Evolutionary conservation across 2,329 filamentous ascomycete species (phyloP).

Genomic region (Pseudocercospora cruenta): DNA sequence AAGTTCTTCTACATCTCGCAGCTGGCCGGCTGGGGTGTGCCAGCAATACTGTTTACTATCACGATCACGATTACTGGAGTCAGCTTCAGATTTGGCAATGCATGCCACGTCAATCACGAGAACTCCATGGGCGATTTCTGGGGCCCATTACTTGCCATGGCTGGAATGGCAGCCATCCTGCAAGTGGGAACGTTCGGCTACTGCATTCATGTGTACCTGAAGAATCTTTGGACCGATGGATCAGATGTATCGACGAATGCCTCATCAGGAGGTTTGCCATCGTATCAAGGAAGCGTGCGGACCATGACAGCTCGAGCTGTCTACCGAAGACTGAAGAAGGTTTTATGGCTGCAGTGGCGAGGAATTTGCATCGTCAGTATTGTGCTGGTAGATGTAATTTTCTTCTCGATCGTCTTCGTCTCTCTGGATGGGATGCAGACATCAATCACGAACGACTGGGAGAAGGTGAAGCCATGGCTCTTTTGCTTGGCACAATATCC

Average conservation of each 20-base stretch:
- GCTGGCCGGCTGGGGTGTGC: constrained; percentile 80
- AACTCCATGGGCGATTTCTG: constrained; percentile 84
- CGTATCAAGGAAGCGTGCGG: constrained; percentile 73
- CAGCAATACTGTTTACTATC: constrained; percentile 72
- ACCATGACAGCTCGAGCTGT: constrained; percentile 85
- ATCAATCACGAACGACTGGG: constrained; percentile 57
- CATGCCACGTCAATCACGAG: constrained; percentile 91
- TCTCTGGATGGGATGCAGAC: constrained; percentile 76
- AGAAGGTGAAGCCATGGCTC: constrained; percentile 68
- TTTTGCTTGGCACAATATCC: constrained; percentile 65
- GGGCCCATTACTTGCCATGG: constrained; percentile 82
- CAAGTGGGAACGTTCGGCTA: constrained; percentile 84
- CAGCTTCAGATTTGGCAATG: constrained; percentile 87
- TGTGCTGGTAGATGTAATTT: constrained; percentile 88
- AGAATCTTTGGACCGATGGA: constrained; percentile 73
- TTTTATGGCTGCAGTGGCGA: constrained; percentile 91
- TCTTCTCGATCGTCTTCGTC: constrained; percentile 90
- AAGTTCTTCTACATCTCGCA: constrained; percentile 89
- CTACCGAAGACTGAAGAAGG: constrained; percentile 81
- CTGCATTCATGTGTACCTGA: constrained; percentile 92
- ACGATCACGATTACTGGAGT: constrained; percentile 86
- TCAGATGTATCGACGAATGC: constrained; percentile 65
- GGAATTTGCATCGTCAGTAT: constrained; percentile 88
- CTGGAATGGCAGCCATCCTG: constrained; percentile 73
- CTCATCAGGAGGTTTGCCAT: constrained; percentile 61